Percentiles rank a stretch among this genome's conserved stretches.
phyloP scores from a whole-genome alignment of 2,329 filamentous ascomycete genomes.

The Nemania serpens region DNA sequence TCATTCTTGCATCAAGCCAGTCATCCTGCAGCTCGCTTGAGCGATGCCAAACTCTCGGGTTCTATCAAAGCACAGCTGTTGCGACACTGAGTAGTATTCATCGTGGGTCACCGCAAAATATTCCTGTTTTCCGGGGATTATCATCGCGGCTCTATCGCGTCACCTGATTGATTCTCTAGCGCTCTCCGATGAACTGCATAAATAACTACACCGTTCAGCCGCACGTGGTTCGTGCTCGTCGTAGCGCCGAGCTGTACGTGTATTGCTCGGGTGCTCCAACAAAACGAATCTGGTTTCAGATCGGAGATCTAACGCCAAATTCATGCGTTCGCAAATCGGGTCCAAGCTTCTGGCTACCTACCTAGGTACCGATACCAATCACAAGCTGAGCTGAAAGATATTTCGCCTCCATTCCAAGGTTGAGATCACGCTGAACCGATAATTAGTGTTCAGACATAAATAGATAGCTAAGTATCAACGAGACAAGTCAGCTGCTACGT shows the following conservation, averaged over 20 bases:
- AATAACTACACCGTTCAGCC: neutral
- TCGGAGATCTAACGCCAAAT: conserved; percentile 20
- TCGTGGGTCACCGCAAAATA: conserved; percentile 8
- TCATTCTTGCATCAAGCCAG: conserved; percentile 20
- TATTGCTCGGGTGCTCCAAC: neutral
- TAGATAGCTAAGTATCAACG: no score
- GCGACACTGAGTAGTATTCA: neutral
- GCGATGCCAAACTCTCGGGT: conserved; percentile 7
- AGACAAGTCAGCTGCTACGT: neutral
- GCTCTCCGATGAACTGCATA: no score
- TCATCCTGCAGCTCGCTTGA: conserved; percentile 18
- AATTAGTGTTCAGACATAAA: no score
- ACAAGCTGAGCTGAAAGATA: neutral
- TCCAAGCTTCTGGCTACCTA: neutral
- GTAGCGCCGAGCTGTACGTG: neutral
- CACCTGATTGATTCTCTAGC: no score
- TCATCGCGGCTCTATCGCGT: no score
- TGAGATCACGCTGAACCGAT: neutral
- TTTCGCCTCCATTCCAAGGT: neutral
- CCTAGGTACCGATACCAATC: neutral
- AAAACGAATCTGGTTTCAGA: neutral
- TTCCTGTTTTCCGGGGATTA: neutral
- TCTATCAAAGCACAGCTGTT: conserved; percentile 11
- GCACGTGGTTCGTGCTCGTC: neutral
- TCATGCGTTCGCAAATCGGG: conserved; percentile 12